Base-by-base conservation (phyloP, 2,329 filamentous ascomycete genomes). In the Penicillium glabrum region DNA sequence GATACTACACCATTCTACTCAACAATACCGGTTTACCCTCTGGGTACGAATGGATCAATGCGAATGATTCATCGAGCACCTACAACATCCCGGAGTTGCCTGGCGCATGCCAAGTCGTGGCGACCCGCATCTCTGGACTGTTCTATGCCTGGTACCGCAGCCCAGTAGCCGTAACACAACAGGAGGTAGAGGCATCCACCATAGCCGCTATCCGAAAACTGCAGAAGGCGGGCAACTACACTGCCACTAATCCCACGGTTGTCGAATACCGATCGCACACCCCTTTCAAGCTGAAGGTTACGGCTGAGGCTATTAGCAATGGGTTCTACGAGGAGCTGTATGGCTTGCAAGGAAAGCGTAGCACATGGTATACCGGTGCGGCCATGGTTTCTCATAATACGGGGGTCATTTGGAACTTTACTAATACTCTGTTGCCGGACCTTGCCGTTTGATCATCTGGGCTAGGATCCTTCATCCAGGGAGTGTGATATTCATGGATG, bases 341-440 rank as follows among this genome's bases (percentile, higher is more conserved):
- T 54, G 70, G 62, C 1, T 63, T 81, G 6, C 78, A 80, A 61
- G 78, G 77, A 1, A 60, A 71, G 5, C 66, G 69, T 21, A 71
- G 71, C 8, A 79, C 75, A 0, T 80, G 67, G 65, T 79, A 72
- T 58, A 78, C 75, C 0, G 77, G 77, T 5, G 73, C 71, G 14
- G 75, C 77, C 13, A 78, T 64, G 31, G 23, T 53, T 26, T 43
- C 53, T 7, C 55, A 56, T 19, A 48, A 58, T 24, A 54, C 57
- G 37, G 43, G 35, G 4, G n/a, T 57, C 3, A 23, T 65, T 24
- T 63, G 59, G 63, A 41, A 58, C 23, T 65, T 57, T 37, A 65
- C 61, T 5, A 33, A 51, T 31, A 5, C 8, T 31, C 27, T 31
- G 11, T 39, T 50, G 27, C 26, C 26, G 14, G 50, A 46, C 35